A percentile compares a stretch with the other conserved stretches of the same genome.
Evolutionary conservation across 208 protist species (phyloP).

Genomic region (Trichomonas gallinae): DNA sequence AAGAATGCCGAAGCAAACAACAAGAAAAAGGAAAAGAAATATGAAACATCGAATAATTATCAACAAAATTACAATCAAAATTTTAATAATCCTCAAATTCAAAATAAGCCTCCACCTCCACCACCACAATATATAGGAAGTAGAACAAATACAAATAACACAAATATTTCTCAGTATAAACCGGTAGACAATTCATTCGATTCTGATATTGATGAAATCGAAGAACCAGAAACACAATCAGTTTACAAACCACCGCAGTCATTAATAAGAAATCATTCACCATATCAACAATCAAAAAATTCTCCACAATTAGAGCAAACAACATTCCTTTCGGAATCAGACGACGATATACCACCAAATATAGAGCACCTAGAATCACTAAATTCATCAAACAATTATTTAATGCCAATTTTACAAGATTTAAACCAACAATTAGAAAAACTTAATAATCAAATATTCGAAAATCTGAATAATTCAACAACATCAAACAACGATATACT

Average conservation of each 20-base stretch:
- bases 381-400: background rate
- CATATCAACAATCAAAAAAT: background rate
- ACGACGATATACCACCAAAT: background rate
- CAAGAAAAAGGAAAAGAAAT: background rate
- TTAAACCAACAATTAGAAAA: background rate
- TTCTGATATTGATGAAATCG: background rate
- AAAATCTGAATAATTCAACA: background rate
- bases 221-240: background rate
- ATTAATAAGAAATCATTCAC: background rate
- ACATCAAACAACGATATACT: background rate
- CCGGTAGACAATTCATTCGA: background rate
- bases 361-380: background rate
- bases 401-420: background rate
- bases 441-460: background rate
- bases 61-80: background rate
- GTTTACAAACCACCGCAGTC: background rate
- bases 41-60: background rate
- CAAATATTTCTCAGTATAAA: background rate
- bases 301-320: background rate
- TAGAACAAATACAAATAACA: too few species aligned
- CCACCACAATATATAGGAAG: too few species aligned
- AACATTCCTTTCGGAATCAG: background rate
- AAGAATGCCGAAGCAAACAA: background rate
- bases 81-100: background rate
- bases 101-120: background rate